Conservation (phyloP, 1,284 basidiomycete genomes). For the Ganoderma boninense region DNA sequence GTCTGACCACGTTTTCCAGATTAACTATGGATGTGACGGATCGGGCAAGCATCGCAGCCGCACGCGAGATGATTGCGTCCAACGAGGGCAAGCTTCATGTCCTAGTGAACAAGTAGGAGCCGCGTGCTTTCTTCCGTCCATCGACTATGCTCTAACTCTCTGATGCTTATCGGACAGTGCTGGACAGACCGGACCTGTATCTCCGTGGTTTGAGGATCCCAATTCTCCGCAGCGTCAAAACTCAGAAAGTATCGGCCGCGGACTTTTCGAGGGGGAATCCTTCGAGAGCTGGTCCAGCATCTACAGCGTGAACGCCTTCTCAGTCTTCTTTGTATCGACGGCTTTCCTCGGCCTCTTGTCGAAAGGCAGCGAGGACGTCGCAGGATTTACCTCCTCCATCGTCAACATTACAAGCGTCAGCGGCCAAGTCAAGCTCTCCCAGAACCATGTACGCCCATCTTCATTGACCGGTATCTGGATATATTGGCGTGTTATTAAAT, state of each 20-base stretch:
- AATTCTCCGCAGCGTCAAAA: slow-evolving; percentile 65
- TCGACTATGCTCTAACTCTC: slow-evolving; percentile 5
- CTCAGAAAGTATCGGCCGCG: slow-evolving; percentile 66
- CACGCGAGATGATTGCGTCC: slow-evolving; percentile 59
- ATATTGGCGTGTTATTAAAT: not conserved
- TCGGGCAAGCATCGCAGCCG: slow-evolving; percentile 69
- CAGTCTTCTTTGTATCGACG: slow-evolving; percentile 77
- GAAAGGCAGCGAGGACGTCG: slow-evolving; percentile 68
- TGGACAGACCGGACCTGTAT: slow-evolving; percentile 72
- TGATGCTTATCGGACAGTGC: slow-evolving; percentile 54
- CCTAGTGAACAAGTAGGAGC: slow-evolving; percentile 80
- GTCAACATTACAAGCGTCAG: slow-evolving; percentile 84
- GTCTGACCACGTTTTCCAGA: slow-evolving; percentile 45
- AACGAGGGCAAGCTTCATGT: slow-evolving; percentile 79
- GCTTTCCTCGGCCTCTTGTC: slow-evolving; percentile 80
- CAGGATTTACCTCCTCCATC: slow-evolving; percentile 66
- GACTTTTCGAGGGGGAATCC: slow-evolving; percentile 73
- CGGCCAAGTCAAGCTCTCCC: slow-evolving; percentile 71
- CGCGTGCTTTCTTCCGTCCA: slow-evolving; percentile 55
- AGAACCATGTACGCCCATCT: slow-evolving; percentile 68
- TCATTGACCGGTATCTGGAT: not conserved
- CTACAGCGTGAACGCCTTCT: slow-evolving; percentile 73
- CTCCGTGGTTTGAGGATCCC: slow-evolving; percentile 63
- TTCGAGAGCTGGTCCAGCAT: slow-evolving; percentile 68
- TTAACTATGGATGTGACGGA: slow-evolving; percentile 75